Base-by-base conservation (phyloP, 2,329 filamentous ascomycete genomes). In the Nothopassalora personata region DNA sequence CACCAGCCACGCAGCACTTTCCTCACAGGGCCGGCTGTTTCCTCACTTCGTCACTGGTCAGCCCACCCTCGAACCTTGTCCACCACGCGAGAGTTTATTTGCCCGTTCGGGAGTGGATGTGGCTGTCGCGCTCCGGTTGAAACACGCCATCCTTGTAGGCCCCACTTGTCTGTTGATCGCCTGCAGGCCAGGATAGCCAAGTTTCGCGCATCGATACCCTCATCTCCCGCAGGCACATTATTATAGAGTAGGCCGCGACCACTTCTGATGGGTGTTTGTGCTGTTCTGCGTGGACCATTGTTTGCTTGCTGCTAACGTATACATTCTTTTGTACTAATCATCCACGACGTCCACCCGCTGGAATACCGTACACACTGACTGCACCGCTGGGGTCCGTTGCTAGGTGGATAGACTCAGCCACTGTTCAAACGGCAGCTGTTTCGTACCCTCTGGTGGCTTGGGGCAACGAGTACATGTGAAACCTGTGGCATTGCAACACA, bases 181-280 rank as follows among this genome's bases (percentile, higher is more conserved):
- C 7, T 51, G 56, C 60, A 59, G 60, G 57, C 60, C 46, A 23
- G 23, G 23, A 43, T 46, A 56, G 58, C 55, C 60, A 58, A 63
- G 61, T 63, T 60, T 59, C 56, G 43, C 39, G 31, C 33, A 30
- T 30, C 56, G 15, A 60, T 53, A 49, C 30, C 48, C 58, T 58
- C 58, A 63, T 63, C 60, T 63, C 60, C 52, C 54, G 56, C 58
- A 52, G 43, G 58, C 50, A 55, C 46, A 54, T 55, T 57, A 51
- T 33, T 56, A 56, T 39, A 30, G 23, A 33, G 23, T 23, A 50
- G 30, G 28, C 18, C 18, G 18, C 47, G 49, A 31, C 57, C 50
- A 34, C 36, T 33, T 11, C 45, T 13, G 28, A 49, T 13, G 19
- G 47, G 47, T 28, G 27, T 30, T 27, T 34, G 23, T 39, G 15